phyloP scores from a whole-genome alignment of 1,284 basidiomycete genomes.

The Trichosporon asahii region DNA sequence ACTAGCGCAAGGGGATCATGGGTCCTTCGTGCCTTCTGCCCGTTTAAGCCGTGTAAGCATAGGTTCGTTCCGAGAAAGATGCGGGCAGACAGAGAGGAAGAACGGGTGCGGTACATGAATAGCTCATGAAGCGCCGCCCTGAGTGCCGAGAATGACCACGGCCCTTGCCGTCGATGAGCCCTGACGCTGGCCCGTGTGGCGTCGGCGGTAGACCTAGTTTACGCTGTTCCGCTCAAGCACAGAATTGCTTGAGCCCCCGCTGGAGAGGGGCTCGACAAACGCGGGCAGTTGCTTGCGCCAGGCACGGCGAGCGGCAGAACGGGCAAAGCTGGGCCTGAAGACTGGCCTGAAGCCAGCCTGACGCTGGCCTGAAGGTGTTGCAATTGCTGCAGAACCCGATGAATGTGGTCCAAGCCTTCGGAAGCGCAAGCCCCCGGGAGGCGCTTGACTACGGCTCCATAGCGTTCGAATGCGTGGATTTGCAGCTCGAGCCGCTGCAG shows the following conservation, averaged over 20 bases:
- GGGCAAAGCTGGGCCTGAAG: background rate
- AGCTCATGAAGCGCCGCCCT: background rate
- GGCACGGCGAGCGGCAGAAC: background rate
- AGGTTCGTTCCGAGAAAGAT: too few species aligned
- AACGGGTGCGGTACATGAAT: background rate
- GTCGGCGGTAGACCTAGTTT: background rate
- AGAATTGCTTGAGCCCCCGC: background rate
- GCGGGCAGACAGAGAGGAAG: background rate
- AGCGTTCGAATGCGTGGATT: too few species aligned
- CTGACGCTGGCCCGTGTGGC: background rate
- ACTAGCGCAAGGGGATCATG: background rate
- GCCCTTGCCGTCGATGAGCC: background rate
- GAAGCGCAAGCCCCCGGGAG: background rate
- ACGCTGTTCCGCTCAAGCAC: background rate
- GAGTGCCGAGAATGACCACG: background rate
- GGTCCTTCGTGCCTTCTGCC: too few species aligned
- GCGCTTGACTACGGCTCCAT: background rate
- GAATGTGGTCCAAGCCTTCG: background rate
- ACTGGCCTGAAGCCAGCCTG: background rate
- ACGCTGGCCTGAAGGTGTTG: too few species aligned
- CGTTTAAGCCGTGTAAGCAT: too few species aligned
- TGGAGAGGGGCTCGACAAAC: background rate
- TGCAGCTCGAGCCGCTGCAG: too few species aligned
- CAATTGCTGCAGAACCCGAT: background rate
- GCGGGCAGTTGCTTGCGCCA: background rate